Conservation (phyloP, 768 basidiomycete species). For the Termitomyces sp. region DNA sequence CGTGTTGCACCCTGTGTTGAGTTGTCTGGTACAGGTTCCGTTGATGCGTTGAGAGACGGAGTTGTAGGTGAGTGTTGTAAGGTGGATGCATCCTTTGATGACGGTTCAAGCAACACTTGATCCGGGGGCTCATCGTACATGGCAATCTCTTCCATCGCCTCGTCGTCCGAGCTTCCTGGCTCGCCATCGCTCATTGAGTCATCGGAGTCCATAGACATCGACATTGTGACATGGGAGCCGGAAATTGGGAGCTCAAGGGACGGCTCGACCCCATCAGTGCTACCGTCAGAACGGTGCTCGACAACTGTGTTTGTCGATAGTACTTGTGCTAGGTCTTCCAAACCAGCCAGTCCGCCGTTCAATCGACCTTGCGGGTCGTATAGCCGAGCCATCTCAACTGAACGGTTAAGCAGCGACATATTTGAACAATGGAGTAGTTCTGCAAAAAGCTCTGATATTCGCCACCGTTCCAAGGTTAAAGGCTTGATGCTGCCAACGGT, state of each 20-base stretch:
- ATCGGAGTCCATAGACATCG: constrained; percentile 59
- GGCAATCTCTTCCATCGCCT: constrained; percentile 77
- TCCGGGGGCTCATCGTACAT: constrained; percentile 58
- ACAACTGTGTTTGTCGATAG: constrained; percentile 60
- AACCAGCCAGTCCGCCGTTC: constrained; percentile 76
- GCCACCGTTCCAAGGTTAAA: constrained; percentile 90
- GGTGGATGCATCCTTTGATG: constrained; percentile 23
- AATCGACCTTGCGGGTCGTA: constrained; percentile 83
- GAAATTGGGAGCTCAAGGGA: constrained; percentile 66
- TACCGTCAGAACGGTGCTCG: constrained; percentile 50
- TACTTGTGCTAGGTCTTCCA: constrained; percentile 85
- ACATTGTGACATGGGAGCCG: constrained; percentile 42
- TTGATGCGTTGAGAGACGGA: constrained; percentile 24
- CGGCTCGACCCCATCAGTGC: constrained; percentile 53
- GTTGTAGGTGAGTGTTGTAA: constrained; percentile 26
- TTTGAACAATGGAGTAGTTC: constrained; percentile 97
- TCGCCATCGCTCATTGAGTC: constrained; percentile 73
- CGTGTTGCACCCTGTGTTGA: constrained; percentile 19
- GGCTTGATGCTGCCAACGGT: constrained; percentile 72
- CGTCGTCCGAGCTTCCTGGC: constrained; percentile 72
- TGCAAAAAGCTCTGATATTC: constrained; percentile 94
- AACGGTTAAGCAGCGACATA: constrained; percentile 91
- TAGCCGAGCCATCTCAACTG: constrained; percentile 55
- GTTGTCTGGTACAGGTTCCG: constrained; percentile 24
- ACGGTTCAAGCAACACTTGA: constrained; percentile 24